Evolutionary conservation across 352 stramenopile species (phyloP).

Genomic region (Thraustochytrium striatum): DNA sequence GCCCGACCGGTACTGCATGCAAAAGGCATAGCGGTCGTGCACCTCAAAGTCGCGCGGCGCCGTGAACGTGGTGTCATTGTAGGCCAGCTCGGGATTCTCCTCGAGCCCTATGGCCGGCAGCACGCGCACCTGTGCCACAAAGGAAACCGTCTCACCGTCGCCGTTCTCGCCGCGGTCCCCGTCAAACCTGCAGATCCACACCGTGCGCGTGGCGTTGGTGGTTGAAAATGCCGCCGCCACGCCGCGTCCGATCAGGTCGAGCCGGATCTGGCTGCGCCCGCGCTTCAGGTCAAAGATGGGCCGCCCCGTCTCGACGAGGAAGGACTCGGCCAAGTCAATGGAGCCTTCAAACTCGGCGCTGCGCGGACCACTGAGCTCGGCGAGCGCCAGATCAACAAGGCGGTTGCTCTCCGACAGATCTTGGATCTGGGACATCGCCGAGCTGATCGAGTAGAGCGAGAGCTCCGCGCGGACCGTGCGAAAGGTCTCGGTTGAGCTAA

Average conservation of each 20-base stretch:
- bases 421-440: neutral
- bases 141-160: neutral
- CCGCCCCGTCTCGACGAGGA: neutral
- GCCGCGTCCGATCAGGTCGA: neutral
- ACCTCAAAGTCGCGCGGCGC: neutral
- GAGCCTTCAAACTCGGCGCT: neutral
- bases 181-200: neutral
- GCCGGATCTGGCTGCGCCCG: neutral
- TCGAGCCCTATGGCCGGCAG: neutral
- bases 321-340: neutral
- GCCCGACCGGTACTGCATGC: neutral
- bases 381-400: neutral
- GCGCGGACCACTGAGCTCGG: neutral
- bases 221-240: neutral
- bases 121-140: neutral
- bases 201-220: neutral
- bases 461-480: neutral
- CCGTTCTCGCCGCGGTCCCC: no score
- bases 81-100: neutral
- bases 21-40: neutral
- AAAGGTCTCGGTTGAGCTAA: neutral
- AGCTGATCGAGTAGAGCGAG: neutral
- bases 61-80: neutral
- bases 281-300: constrained; percentile 5
- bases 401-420: neutral